Conservation (phyloP, 495 filamentous ascomycete genomes). For the Podospora pseudoanserina region DNA sequence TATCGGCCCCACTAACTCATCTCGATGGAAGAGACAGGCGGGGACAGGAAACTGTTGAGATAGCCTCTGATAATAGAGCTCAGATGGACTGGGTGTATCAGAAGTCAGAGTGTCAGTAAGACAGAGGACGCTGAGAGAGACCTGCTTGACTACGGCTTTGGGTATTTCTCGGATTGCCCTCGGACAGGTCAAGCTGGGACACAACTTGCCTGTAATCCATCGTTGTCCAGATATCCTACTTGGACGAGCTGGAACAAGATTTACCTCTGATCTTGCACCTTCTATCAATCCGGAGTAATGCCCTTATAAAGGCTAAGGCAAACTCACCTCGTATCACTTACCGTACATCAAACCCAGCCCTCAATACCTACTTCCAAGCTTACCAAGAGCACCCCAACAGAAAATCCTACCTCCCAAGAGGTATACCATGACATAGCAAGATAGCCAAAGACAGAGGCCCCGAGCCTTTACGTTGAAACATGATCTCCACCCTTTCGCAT, state of each 20-base stretch:
- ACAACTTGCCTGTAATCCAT: not conserved
- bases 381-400: too few species aligned
- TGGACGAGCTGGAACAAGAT: not conserved
- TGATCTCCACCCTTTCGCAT: too few species aligned
- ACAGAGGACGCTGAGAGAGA: not conserved
- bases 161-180: not conserved
- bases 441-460: too few species aligned
- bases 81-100: not conserved
- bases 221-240: not conserved
- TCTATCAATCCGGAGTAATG: too few species aligned
- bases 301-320: too few species aligned
- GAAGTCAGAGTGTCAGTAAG: not conserved
- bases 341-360: too few species aligned
- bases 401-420: too few species aligned
- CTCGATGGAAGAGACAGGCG: not conserved
- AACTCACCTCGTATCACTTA: too few species aligned
- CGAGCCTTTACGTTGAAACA: too few species aligned
- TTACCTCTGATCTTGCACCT: not conserved
- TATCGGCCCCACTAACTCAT: not conserved
- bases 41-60: not conserved
- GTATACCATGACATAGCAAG: too few species aligned
- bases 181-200: not conserved
- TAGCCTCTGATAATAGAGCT: not conserved
- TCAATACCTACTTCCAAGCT: too few species aligned
- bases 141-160: not conserved